Evolutionary conservation across 148 eudicot species (phyloP), one percentile per base, ranked within the genome.

Genomic region (Camellia lanceoleosa): DNA sequence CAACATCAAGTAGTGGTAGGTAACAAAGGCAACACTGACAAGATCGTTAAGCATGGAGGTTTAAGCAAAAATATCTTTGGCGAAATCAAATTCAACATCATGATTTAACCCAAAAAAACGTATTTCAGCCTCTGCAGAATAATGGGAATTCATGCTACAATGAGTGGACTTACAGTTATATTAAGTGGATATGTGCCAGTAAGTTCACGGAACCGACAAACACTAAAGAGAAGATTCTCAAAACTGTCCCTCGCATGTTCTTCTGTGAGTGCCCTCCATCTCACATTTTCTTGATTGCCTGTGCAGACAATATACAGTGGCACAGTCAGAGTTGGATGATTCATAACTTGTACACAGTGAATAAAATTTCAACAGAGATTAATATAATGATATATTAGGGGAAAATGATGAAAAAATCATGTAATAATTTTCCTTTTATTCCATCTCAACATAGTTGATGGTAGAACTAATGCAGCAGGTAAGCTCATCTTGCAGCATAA

Each of bases 191-290:
- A 95, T 76, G 89, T 68, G 78, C 99, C 99, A 0, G 99, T 95
- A 74, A 93, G 91, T 85, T 95, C 97, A 79, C 99, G 86, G 85
- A 95, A 95, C 72, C 97, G 94, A 75, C 99, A 95, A 12, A 95
- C 87, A 69, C 97, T 95, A 62, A 95, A 95, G 79, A 95, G 95
- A 79, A 95, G 96, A 80, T 95, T 95, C 89, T 95, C 99, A 78
- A 86, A 93, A 85, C 99, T 95, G 83, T 95, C 97, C 88, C 99
- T 87, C 47, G 99, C 99, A 83, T 95, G 97, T 81, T 95, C 99
- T 88, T 95, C 99, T 4, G 99, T 95, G 30, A 95, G 97, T 81
- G 97, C 91, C 81, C 91, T 92, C 79, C 83, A 83, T 84, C 94
- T 92, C 86, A 95, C 97, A 80, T 68, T 83, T 78, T 83, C 89